Percentiles rank a stretch among this genome's conserved stretches.
These are phyloP conservation scores for Ceratonia siliqua DNA, from an alignment of 306 rosid genomes.

Conservation along the genomic window DNA sequence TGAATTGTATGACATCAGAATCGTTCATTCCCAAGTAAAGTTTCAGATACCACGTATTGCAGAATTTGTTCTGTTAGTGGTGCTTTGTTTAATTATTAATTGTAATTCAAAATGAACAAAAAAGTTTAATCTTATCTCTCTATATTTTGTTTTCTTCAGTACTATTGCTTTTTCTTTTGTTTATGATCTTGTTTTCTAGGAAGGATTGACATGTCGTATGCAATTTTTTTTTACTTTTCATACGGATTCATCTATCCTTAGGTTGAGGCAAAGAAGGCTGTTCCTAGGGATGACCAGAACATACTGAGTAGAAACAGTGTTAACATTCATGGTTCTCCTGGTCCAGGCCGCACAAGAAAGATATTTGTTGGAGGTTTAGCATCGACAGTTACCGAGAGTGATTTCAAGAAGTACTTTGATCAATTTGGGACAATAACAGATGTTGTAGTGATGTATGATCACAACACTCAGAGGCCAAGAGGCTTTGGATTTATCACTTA, in stretches of 20 bases:
- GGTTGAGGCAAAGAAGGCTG: conserved; percentile 99
- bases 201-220: neutral
- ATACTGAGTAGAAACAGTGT: conserved; percentile 71
- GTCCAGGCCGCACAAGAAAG: conserved; percentile 90
- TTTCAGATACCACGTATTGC: conserved; percentile 29
- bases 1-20: conserved; percentile 24
- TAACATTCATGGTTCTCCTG: conserved; percentile 89
- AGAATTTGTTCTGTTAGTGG: conserved; percentile 16
- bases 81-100: no score
- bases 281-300: conserved; percentile 96
- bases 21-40: neutral
- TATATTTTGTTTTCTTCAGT: neutral
- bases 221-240: neutral
- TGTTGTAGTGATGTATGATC: conserved; percentile 99
- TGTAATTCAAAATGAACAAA: no score
- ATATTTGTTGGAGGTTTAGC: conserved; percentile 99
- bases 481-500: conserved; percentile 97
- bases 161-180: neutral
- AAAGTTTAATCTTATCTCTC: no score
- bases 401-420: conserved; percentile 89
- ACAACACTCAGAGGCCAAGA: conserved; percentile 96
- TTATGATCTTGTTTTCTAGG: conserved; percentile 21
- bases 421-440: conserved; percentile 97
- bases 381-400: conserved; percentile 93
- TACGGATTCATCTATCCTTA: conserved; percentile 39